Percentiles rank a stretch among this genome's conserved stretches.
These are phyloP conservation scores for Podospora tetraspora DNA, from an alignment of 495 filamentous ascomycete species.

Conservation along the genomic window DNA sequence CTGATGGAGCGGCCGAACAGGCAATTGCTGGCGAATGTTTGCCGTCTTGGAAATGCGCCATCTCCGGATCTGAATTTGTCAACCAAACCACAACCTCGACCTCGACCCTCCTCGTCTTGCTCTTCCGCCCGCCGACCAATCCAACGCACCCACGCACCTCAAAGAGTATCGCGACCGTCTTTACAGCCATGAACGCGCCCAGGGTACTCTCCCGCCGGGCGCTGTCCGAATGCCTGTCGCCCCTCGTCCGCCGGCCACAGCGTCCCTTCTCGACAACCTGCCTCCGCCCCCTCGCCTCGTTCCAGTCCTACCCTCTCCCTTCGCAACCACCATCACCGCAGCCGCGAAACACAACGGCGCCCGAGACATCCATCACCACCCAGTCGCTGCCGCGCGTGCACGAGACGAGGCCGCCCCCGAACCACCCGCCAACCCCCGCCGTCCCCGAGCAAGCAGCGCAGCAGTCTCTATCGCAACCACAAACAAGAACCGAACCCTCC, in stretches of 20 bases:
- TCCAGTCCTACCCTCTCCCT: slow-evolving; percentile 67
- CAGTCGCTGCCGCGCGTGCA: slow-evolving; percentile 48
- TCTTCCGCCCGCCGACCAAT: neutral
- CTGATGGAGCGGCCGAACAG: slow-evolving; percentile 12
- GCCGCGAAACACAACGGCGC: slow-evolving; percentile 59
- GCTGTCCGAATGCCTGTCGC: slow-evolving; percentile 27
- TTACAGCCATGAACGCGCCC: slow-evolving; percentile 26
- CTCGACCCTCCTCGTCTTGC: slow-evolving; percentile 2
- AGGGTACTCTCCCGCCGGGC: slow-evolving; percentile 21
- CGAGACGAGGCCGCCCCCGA: slow-evolving; percentile 47
- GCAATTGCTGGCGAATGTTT: slow-evolving; percentile 5
- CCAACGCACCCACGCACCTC: neutral
- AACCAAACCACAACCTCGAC: slow-evolving; percentile 2
- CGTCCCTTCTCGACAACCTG: slow-evolving; percentile 56
- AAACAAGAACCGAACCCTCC: neutral
- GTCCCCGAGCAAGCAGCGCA: slow-evolving; percentile 63
- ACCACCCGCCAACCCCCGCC: slow-evolving; percentile 13
- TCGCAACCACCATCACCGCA: slow-evolving; percentile 53
- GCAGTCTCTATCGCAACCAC: slow-evolving; percentile 40
- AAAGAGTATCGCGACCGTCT: neutral
- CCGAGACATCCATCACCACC: slow-evolving; percentile 66
- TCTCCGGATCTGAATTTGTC: slow-evolving; percentile 3
- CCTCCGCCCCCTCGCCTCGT: slow-evolving; percentile 53
- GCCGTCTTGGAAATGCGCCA: slow-evolving; percentile 4
- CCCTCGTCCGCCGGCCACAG: slow-evolving; percentile 47